Base-by-base conservation (phyloP, 2,329 filamentous ascomycete species). In the Epichloe aotearoae region DNA sequence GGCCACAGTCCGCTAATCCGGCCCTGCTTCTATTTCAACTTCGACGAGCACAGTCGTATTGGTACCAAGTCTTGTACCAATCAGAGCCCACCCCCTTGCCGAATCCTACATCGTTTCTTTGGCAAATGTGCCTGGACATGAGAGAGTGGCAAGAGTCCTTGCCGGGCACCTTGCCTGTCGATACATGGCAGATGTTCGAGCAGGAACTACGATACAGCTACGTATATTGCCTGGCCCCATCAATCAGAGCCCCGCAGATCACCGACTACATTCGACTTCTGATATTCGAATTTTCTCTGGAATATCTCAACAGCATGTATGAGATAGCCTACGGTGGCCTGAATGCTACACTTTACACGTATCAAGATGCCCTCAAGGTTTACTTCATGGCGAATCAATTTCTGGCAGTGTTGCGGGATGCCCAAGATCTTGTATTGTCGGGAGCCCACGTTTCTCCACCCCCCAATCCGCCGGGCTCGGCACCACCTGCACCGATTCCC, bases 151-250 rank as follows among this genome's bases (percentile, higher is more conserved):
- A 83, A 53, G 80, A 88, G 37, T 77, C 79, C n/a, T 76, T 95
- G 12, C 86, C 88, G 0, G 69, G 73, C 38, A 77, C 75, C 2
- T 75, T 86, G 0, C 76, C 84, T 0, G 70, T 76, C 0, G 76
- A 79, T 26, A 83, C 90, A 55, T 78, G 82, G 39, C 78, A 85
- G 46, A 80, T 90, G 56, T 94, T 96, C 61, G 85, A 93, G 55
- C 79, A 95, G 15, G 93, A 98, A 63, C 69, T 94, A 41, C 78
- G 91, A 45, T 97, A 95, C 69, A 94, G 88, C 61, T 93, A 88
- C 59, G 84, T 95, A 23, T 88, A 96, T 64, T 86, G 91, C 52
- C 76, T 96, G 7, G 88, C 88, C 1, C 88, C 89, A 1, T 90
- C 85, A 37, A 80, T 82, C 1, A 76, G 84, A 44, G 81, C 86